phyloP scores from a whole-genome alignment of 108 stramenopile species.

The Nitzschia sp. region DNA sequence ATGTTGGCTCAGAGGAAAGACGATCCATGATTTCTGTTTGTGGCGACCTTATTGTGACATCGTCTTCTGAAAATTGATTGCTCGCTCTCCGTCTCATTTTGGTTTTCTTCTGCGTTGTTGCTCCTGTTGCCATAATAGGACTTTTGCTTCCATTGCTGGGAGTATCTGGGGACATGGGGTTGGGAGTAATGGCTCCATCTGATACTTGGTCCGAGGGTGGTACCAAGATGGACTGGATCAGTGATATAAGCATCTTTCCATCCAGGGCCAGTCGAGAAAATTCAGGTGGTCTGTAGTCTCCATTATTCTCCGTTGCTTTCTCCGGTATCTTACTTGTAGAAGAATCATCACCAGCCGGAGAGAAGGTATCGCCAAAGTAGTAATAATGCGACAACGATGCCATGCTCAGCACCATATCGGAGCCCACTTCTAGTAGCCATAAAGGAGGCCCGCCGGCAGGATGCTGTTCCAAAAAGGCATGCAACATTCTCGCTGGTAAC shows the following conservation, averaged over 20 bases:
- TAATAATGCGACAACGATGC: slow-evolving; percentile 77
- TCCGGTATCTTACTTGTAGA: background rate
- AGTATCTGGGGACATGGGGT: background rate
- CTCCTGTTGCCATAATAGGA: background rate
- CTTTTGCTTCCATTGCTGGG: slow-evolving; percentile 3
- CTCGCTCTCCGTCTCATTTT: slow-evolving; percentile 15
- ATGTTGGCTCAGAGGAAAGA: slow-evolving; percentile 1
- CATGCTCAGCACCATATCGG: slow-evolving; percentile 50
- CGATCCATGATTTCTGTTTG: slow-evolving; percentile 39
- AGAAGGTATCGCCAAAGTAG: slow-evolving; percentile 43
- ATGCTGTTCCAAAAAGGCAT: slow-evolving; percentile 55
- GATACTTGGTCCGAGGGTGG: background rate
- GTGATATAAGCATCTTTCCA: background rate
- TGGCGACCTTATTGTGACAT: background rate
- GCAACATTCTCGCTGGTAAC: slow-evolving; percentile 53
- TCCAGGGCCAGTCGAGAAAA: background rate
- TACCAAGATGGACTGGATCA: slow-evolving; percentile 13
- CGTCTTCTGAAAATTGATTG: slow-evolving; percentile 8
- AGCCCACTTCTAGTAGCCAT: slow-evolving; percentile 76
- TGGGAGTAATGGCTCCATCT: slow-evolving; percentile 13
- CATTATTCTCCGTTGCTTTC: background rate
- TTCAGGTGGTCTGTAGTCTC: background rate
- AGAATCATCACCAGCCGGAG: background rate
- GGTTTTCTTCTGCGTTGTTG: background rate
- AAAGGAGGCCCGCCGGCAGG: slow-evolving; percentile 77